phyloP scores from a whole-genome alignment of 352 stramenopile genomes.

The Hyaloperonospora arabidopsidis region DNA sequence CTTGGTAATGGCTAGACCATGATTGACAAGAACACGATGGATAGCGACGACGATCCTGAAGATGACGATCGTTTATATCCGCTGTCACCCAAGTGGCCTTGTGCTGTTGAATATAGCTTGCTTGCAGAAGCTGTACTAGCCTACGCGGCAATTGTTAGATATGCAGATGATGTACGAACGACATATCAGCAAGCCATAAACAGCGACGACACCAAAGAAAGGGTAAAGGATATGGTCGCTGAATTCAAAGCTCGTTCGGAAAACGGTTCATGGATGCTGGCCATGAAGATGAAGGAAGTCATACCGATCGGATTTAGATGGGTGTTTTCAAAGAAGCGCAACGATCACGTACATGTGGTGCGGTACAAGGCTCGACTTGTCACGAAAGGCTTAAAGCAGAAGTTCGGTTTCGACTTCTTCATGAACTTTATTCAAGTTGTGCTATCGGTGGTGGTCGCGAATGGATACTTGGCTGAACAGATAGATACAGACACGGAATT shows the following conservation, averaged over 20 bases:
- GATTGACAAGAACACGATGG: no score
- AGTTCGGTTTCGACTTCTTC: no score
- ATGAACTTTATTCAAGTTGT: no score
- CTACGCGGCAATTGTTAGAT: background rate
- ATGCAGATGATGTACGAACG: background rate
- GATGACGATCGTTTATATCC: no score
- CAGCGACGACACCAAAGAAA: no score
- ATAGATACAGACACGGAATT: background rate
- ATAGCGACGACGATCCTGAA: no score
- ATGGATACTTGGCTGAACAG: background rate
- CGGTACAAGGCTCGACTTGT: background rate
- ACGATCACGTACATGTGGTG: background rate
- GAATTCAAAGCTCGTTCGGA: background rate
- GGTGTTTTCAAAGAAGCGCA: background rate
- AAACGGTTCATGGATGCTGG: conserved; percentile 1
- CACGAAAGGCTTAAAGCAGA: no score
- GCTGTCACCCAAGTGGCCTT: no score
- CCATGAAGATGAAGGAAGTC: background rate
- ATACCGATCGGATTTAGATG: background rate
- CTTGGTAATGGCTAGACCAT: background rate
- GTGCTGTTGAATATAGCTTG: background rate
- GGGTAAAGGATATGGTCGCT: no score
- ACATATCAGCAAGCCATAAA: no score
- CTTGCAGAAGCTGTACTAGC: background rate
- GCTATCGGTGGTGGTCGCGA: background rate